Percentiles rank a stretch among this genome's conserved stretches.
Conservation (phyloP, 805 yeast species). For the Cyberlindnera saturnus region DNA sequence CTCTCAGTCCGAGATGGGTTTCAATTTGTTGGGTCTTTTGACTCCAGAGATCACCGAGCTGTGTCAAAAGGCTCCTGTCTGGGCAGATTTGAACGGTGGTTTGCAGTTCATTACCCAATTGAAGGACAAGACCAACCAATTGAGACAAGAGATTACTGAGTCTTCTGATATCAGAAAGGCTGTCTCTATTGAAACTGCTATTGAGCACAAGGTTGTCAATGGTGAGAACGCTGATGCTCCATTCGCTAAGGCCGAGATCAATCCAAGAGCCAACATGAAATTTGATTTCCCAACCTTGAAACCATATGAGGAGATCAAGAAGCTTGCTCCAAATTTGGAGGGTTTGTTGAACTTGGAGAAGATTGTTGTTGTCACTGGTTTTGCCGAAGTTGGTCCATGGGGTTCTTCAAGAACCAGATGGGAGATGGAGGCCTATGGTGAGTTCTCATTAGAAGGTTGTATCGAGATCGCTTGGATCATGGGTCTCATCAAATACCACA, state of each 20-base stretch:
- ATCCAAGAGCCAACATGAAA: conserved; percentile 93
- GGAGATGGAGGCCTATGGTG: conserved; percentile 98
- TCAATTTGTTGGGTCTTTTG: conserved; percentile 91
- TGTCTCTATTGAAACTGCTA: conserved; percentile 86
- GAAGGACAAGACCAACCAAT: conserved; percentile 75
- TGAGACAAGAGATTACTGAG: conserved; percentile 70
- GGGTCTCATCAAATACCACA: conserved; percentile 95
- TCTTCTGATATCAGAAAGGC: conserved; percentile 93
- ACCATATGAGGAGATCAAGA: conserved; percentile 65
- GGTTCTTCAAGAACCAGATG: conserved; percentile 98
- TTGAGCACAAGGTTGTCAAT: conserved; percentile 74
- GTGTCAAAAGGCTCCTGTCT: conserved; percentile 90
- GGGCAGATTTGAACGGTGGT: conserved; percentile 99
- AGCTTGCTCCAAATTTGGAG: conserved; percentile 66
- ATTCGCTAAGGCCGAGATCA: conserved; percentile 66
- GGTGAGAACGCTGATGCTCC: conserved; percentile 89
- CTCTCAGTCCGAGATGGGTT: conserved; percentile 99
- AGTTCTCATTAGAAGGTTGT: conserved; percentile 94
- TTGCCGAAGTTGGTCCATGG: conserved; percentile 99
- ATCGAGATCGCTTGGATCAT: conserved; percentile 99
- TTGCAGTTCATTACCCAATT: conserved; percentile 88
- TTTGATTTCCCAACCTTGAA: conserved; percentile 89
- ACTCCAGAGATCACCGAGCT: conserved; percentile 77
- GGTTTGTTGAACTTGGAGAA: conserved; percentile 89
- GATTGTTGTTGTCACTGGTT: conserved; percentile 94